Evolutionary conservation across 495 filamentous ascomycete genomes (phyloP), one percentile per base, ranked within the genome.

Genomic region (Gamarada debralockiae): DNA sequence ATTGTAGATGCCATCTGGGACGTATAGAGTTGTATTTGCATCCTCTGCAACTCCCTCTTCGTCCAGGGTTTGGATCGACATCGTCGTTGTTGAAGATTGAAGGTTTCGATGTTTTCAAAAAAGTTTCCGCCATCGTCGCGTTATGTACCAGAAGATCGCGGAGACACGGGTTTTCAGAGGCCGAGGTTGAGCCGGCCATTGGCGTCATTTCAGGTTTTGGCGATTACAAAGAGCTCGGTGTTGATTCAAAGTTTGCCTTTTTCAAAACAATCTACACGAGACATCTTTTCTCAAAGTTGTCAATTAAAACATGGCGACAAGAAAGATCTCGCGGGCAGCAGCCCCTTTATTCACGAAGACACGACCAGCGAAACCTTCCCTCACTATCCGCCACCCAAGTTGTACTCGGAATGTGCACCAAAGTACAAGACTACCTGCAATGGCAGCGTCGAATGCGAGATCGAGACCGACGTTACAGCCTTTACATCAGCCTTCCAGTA

Each of bases 391-490:
- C 10, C 25, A 50, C 37, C 44, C 24, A 18, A 40, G 20, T 15
- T 17, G 45, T 23, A 38, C 33, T 29, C 57, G 62, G 56, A 53
- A 48, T 18, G 48, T 63, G 12, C 63, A 65, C 50, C 63, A 63
- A 43, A 61, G 58, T 43, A 60, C 57, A 14, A 46, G 60, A 33
- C 43, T 78, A 27, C 72, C 76, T 41, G 72, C 72, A 5, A 65
- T 79, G 52, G 74, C 76, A 60, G 66, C 77, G 9, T 77, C 77
- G 37, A 70, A 75, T 53, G 59, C 67, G 24, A 69, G 67, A 55
- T 70, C 61, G 48, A 67, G 77, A 57, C 76, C 77, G 14, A 73
- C 67, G 20, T 57, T 79, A 61, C 73, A 66, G 31, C 71, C 73
- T n/a, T 53, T 70, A 29, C 73, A 76, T 47, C 74, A 75, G 52